phyloP scores from a whole-genome alignment of 192 early-diverging fungal species.

The Coemansia javaensis region DNA sequence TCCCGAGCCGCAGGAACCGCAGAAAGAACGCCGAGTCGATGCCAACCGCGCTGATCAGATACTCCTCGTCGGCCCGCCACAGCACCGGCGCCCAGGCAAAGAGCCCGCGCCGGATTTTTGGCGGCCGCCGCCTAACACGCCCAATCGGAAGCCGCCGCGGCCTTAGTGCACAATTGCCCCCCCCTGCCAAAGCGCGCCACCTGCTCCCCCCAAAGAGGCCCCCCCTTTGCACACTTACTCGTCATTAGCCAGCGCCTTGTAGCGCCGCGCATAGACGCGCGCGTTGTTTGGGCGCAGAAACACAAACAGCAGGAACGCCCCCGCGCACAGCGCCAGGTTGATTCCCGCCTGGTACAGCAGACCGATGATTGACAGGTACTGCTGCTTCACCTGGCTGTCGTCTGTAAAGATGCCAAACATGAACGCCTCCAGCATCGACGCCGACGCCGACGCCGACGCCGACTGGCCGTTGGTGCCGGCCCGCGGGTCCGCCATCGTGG shows the following conservation, averaged over 20 bases:
- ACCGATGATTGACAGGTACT: constrained; percentile 52
- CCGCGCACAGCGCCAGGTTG: constrained; percentile 55
- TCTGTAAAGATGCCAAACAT: constrained; percentile 47
- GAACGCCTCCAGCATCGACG: constrained; percentile 37
- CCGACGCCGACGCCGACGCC: too few relatives aligned
- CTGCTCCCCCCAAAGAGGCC: neutral
- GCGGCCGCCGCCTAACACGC: constrained; percentile 54
- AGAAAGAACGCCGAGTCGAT: constrained; percentile 70
- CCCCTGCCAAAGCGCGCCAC: too few relatives aligned
- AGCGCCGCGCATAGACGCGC: constrained; percentile 48
- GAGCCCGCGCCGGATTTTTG: constrained; percentile 57
- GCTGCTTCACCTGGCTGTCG: constrained; percentile 32
- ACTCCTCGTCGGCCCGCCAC: constrained; percentile 54
- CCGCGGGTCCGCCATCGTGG: too few relatives aligned
- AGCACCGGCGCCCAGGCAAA: constrained; percentile 63
- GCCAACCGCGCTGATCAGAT: constrained; percentile 60
- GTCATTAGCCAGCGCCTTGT: constrained; percentile 46
- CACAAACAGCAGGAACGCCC: constrained; percentile 53
- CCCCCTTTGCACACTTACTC: constrained; percentile 14
- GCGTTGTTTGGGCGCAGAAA: constrained; percentile 57
- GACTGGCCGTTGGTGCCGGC: too few relatives aligned
- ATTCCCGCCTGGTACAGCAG: constrained; percentile 59
- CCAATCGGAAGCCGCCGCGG: neutral
- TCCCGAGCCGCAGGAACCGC: constrained; percentile 59
- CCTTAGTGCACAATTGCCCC: too few relatives aligned